These are phyloP conservation scores for Fraxinus platypoda DNA, from an alignment of 305 asterid genomes.

Conservation along the genomic window DNA sequence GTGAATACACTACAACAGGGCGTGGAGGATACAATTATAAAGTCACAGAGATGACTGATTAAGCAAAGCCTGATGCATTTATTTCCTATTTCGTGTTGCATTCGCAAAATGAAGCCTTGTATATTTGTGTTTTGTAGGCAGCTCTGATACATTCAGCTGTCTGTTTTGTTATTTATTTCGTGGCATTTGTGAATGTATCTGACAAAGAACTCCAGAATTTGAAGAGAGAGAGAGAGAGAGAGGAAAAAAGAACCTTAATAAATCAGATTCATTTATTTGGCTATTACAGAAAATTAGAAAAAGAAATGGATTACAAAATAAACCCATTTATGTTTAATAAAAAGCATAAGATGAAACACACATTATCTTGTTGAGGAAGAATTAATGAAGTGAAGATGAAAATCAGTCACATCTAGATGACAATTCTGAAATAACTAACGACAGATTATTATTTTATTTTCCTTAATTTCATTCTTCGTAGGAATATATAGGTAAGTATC, in stretches of 20 bases:
- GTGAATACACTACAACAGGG: not conserved
- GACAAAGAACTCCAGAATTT: no score
- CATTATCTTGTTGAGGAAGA: not conserved
- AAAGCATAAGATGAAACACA: not conserved
- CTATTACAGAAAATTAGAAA: not conserved
- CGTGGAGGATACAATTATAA: not conserved
- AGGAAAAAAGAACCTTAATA: no score
- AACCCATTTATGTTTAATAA: not conserved
- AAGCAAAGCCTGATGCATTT: no score
- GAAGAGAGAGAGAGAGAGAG: no score
- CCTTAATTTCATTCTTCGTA: constrained; percentile 33
- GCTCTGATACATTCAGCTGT: no score
- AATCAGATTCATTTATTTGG: not conserved
- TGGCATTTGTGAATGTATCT: no score
- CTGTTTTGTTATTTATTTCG: no score
- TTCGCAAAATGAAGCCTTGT: no score
- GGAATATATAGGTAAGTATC: constrained; percentile 32
- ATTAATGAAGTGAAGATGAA: not conserved
- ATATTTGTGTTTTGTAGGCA: no score
- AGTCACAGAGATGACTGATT: not conserved
- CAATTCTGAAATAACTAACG: not conserved
- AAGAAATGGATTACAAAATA: not conserved
- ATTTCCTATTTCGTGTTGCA: no score
- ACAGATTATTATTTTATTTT: not conserved
- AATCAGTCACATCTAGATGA: not conserved